Conservation (phyloP, 306 rosid genomes). For the Albizia julibrissin region DNA sequence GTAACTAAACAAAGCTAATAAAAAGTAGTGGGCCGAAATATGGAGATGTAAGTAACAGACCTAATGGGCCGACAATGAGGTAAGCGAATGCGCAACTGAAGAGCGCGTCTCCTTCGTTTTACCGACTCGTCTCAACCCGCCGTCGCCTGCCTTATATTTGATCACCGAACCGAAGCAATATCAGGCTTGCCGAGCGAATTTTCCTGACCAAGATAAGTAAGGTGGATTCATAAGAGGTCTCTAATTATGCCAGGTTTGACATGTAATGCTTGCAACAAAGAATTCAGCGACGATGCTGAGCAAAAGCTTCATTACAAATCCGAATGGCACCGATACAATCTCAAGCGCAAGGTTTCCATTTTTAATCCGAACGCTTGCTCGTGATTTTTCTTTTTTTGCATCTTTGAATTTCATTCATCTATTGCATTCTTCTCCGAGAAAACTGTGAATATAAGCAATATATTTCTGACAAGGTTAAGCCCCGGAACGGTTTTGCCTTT, state of each 20-base stretch:
- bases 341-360: conserved; percentile 88
- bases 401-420: background rate
- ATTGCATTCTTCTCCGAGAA: background rate
- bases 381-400: background rate
- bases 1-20: too few species aligned
- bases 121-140: conserved; percentile 38
- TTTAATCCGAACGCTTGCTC: background rate
- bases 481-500: background rate
- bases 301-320: conserved; percentile 92
- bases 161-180: background rate
- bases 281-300: conserved; percentile 58
- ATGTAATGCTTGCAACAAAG: conserved; percentile 95
- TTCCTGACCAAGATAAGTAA: background rate
- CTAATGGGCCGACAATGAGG: background rate
- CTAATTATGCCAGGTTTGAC: conserved; percentile 65
- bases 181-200: background rate
- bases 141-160: background rate
- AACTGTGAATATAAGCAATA: background rate
- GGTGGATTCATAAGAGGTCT: background rate
- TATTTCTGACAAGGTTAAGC: background rate
- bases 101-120: background rate
- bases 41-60: background rate
- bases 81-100: conserved; percentile 8
- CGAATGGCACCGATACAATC: conserved; percentile 99
- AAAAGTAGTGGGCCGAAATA: background rate